Conservation (phyloP, 2,329 filamentous ascomycete species). For the Leptodontidium sp. region DNA sequence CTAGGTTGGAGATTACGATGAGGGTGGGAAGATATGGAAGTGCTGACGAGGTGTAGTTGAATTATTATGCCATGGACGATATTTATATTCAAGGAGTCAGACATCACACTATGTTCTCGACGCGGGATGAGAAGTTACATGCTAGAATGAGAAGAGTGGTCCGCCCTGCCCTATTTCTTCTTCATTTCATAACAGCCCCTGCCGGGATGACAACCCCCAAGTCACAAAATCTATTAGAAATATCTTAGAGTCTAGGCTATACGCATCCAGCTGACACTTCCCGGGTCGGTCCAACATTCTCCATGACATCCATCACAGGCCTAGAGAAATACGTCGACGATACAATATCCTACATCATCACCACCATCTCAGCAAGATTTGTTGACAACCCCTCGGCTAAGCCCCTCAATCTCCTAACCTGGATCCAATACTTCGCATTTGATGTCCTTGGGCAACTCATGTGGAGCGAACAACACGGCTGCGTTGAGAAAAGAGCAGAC, state of each 20-base stretch:
- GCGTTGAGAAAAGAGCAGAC: constrained; percentile 2
- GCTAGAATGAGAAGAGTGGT: background rate
- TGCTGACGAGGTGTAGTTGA: background rate
- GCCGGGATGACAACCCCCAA: too few species aligned
- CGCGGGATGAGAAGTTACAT: background rate
- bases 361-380: background rate
- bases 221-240: background rate
- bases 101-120: background rate
- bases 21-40: background rate
- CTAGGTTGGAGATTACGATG: background rate
- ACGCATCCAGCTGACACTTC: background rate
- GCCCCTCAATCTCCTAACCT: background rate
- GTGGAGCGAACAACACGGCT: constrained; percentile 8
- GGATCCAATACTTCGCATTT: constrained; percentile 16
- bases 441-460: constrained; percentile 8
- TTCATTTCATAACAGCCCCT: too few species aligned
- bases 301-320: background rate
- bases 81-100: background rate
- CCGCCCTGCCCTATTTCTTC: too few species aligned
- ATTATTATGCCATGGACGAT: background rate
- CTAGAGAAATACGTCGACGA: background rate
- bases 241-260: background rate
- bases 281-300: background rate
- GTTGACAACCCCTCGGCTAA: background rate
- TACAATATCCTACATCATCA: background rate